A percentile compares a stretch with the other conserved stretches of the same genome.
Evolutionary conservation across 1,284 basidiomycete species (phyloP).

Genomic region (Termitomyces sp.): DNA sequence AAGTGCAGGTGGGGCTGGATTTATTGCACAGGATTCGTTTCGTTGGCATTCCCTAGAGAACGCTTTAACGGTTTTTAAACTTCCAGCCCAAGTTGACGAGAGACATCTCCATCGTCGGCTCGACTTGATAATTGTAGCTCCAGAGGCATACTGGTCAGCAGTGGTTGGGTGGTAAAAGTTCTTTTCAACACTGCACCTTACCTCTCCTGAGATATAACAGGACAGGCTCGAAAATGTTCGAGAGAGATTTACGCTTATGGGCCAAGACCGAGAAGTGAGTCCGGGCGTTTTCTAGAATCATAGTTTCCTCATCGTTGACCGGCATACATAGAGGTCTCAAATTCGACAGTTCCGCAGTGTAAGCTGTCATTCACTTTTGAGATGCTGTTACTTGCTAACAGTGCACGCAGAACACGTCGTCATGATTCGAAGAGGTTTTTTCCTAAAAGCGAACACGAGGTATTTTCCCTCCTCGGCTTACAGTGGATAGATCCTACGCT

Average conservation of each 20-base stretch:
- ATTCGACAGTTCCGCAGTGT: constrained; percentile 79
- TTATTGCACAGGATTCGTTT: constrained; percentile 46
- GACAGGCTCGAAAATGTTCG: constrained; percentile 79
- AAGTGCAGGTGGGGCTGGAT: constrained; percentile 47
- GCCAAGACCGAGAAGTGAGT: constrained; percentile 58
- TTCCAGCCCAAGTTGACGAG: constrained; percentile 34
- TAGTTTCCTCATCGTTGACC: constrained; percentile 3
- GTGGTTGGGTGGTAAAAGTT: constrained; percentile 71
- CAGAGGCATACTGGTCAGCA: constrained; percentile 71
- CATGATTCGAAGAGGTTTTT: constrained; percentile 54
- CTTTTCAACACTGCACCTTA: not conserved
- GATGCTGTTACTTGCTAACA: not conserved
- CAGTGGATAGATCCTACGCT: constrained; percentile 65
- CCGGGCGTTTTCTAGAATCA: not conserved
- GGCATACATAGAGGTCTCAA: constrained; percentile 52
- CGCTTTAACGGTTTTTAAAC: constrained; percentile 60
- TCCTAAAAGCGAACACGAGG: constrained; percentile 62
- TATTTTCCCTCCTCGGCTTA: constrained; percentile 64
- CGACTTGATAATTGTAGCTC: constrained; percentile 70
- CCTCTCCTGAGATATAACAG: constrained; percentile 28
- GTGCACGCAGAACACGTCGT: constrained; percentile 46
- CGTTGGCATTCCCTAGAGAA: constrained; percentile 70
- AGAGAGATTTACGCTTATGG: constrained; percentile 71
- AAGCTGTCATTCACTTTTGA: constrained; percentile 22
- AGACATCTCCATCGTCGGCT: constrained; percentile 51